phyloP scores from a whole-genome alignment of 2,329 filamentous ascomycete species.

The Aspergillus sp. region DNA sequence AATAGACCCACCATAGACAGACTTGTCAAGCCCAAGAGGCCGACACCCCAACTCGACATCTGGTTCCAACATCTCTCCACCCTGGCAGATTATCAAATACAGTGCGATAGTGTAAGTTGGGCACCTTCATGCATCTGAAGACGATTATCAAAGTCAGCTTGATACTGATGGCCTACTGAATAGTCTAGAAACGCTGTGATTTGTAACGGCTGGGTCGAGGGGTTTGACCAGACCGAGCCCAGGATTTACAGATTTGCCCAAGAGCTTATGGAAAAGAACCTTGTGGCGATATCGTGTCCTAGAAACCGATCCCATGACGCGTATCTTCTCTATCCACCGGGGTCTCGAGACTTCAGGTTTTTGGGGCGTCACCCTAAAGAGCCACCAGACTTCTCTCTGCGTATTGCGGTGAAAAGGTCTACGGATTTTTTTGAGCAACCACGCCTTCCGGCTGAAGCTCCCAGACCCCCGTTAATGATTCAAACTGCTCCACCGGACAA shows the following conservation, averaged over 20 bases:
- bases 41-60: constrained; percentile 17
- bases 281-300: constrained; percentile 30
- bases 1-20: constrained; percentile 3
- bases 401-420: constrained; percentile 14
- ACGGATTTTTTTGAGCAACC: no score
- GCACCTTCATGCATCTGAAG: background rate
- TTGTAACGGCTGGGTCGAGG: constrained; percentile 33
- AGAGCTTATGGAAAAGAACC: constrained; percentile 21
- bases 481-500: no score
- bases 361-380: constrained; percentile 12
- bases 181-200: background rate
- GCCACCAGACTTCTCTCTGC: constrained; percentile 14
- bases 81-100: constrained; percentile 21
- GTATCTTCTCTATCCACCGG: constrained; percentile 29
- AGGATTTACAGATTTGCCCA: constrained; percentile 25
- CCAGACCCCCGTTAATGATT: no score
- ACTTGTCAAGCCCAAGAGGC: constrained; percentile 18
- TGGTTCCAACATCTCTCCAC: constrained; percentile 34
- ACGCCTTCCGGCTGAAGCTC: no score
- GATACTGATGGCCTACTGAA: background rate
- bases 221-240: constrained; percentile 30
- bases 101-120: constrained; percentile 28
- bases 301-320: constrained; percentile 8
- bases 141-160: background rate
- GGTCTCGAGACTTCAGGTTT: constrained; percentile 24